Conservation (phyloP, 2,329 filamentous ascomycete species). For the Chaetothyriales sp. region DNA sequence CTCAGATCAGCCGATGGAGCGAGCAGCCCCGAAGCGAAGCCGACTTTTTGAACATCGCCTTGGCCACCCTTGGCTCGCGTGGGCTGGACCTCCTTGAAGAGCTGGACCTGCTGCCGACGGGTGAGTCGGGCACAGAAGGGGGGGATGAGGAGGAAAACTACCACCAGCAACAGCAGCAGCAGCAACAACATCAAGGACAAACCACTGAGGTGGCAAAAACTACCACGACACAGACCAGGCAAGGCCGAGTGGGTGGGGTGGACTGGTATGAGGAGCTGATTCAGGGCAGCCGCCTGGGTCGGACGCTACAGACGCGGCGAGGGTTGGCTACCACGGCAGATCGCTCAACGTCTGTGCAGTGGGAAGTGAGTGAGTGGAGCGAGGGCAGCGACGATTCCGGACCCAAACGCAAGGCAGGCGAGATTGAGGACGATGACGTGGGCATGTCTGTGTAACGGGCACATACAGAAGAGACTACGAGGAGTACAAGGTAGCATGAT, state of each 20-base stretch:
- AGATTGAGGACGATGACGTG: constrained; percentile 11
- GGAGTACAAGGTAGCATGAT: neutral
- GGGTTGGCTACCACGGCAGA: constrained; percentile 47
- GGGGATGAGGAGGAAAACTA: neutral
- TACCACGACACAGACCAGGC: neutral
- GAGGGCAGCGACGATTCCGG: constrained; percentile 7
- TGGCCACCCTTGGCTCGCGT: constrained; percentile 59
- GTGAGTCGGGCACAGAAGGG: constrained; percentile 17
- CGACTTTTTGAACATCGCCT: constrained; percentile 62
- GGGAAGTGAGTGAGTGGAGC: constrained; percentile 65
- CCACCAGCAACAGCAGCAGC: neutral
- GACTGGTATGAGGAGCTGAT: constrained; percentile 80
- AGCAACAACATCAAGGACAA: constrained; percentile 9
- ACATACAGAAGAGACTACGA: neutral
- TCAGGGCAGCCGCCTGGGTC: constrained; percentile 57
- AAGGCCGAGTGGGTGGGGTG: constrained; percentile 37
- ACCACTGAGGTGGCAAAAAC: constrained; percentile 1
- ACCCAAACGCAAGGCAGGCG: constrained; percentile 16
- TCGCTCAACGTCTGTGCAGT: constrained; percentile 54
- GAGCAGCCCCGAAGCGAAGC: constrained; percentile 56
- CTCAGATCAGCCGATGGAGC: constrained; percentile 68
- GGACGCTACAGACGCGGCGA: constrained; percentile 43
- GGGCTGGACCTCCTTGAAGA: constrained; percentile 61
- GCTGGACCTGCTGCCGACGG: constrained; percentile 50
- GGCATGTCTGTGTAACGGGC: neutral